Evolutionary conservation across 2,329 filamentous ascomycete genomes (phyloP).

Genomic region (Hypoxylon sp.): DNA sequence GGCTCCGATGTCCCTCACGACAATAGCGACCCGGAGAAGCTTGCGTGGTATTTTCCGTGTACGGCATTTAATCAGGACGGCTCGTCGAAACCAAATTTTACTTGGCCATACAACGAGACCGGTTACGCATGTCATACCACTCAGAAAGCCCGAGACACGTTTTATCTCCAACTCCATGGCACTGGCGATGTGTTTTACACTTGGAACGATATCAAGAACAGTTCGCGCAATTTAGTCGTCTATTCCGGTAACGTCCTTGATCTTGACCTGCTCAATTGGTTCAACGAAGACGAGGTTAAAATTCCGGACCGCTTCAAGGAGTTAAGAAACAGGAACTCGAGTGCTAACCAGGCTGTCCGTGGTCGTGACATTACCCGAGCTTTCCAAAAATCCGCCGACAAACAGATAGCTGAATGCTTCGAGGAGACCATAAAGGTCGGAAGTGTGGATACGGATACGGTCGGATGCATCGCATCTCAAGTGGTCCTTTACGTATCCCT

Average conservation of each 20-base stretch:
- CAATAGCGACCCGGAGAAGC: slow-evolving; percentile 68
- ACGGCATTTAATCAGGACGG: slow-evolving; percentile 93
- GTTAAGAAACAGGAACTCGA: slow-evolving; percentile 75
- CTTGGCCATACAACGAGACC: slow-evolving; percentile 76
- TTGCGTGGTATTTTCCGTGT: slow-evolving; percentile 99
- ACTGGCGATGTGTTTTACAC: slow-evolving; percentile 94
- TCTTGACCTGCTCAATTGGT: slow-evolving; percentile 88
- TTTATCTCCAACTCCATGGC: slow-evolving; percentile 76
- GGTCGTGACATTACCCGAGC: slow-evolving; percentile 91
- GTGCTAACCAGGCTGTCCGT: slow-evolving; percentile 73
- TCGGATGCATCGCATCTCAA: slow-evolving; percentile 97
- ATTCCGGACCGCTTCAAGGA: slow-evolving; percentile 84
- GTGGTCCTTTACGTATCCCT: slow-evolving; percentile 96
- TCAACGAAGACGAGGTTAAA: slow-evolving; percentile 83
- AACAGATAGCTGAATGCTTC: slow-evolving; percentile 86
- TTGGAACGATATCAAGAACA: slow-evolving; percentile 94
- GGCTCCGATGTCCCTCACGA: slow-evolving; percentile 86
- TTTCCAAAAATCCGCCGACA: slow-evolving; percentile 84
- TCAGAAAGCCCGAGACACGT: slow-evolving; percentile 73
- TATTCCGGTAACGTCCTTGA: slow-evolving; percentile 96
- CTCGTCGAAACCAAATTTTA: slow-evolving; percentile 80
- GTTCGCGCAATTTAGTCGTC: slow-evolving; percentile 88
- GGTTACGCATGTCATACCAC: slow-evolving; percentile 94
- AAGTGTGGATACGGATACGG: slow-evolving; percentile 93
- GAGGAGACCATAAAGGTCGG: slow-evolving; percentile 96